phyloP scores from a whole-genome alignment of 495 filamentous ascomycete genomes.

The Tuber magnatum region DNA sequence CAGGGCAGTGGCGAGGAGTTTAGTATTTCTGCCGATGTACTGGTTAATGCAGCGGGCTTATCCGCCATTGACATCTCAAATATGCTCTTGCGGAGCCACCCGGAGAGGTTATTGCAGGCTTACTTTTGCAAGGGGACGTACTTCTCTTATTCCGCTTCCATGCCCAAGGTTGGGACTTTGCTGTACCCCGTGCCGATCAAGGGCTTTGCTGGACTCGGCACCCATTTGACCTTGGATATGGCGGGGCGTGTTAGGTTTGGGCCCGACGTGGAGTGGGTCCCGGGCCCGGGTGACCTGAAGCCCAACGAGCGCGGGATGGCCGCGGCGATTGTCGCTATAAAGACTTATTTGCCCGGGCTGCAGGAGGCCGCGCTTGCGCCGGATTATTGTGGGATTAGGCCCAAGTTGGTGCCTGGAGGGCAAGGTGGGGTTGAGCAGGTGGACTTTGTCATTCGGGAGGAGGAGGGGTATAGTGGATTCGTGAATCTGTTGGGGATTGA shows the following conservation, averaged over 20 bases:
- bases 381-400: conserved; percentile 86
- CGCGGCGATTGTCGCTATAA: conserved; percentile 66
- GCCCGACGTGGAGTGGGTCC: conserved; percentile 91
- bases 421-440: conserved; percentile 59
- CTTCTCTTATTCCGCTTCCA: conserved; percentile 68
- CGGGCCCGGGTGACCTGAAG: conserved; percentile 47
- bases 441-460: conserved; percentile 77
- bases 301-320: conserved; percentile 53
- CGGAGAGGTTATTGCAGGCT: conserved; percentile 50
- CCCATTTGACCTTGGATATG: conserved; percentile 88
- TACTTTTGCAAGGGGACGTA: conserved; percentile 94
- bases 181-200: conserved; percentile 80
- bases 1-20: conserved; percentile 46
- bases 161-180: conserved; percentile 62
- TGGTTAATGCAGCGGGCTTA: conserved; percentile 83
- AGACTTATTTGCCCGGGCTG: conserved; percentile 67
- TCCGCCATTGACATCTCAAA: conserved; percentile 71
- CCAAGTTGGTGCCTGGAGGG: conserved; percentile 63
- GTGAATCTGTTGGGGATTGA: conserved; percentile 91
- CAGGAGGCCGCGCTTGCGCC: conserved; percentile 59
- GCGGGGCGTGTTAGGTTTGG: conserved; percentile 81
- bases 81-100: conserved; percentile 52
- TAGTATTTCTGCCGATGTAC: conserved; percentile 60
- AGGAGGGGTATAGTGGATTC: conserved; percentile 78
- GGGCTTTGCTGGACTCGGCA: conserved; percentile 77